phyloP scores from a whole-genome alignment of 106 monocot species.

The Xerophyta viscosa region DNA sequence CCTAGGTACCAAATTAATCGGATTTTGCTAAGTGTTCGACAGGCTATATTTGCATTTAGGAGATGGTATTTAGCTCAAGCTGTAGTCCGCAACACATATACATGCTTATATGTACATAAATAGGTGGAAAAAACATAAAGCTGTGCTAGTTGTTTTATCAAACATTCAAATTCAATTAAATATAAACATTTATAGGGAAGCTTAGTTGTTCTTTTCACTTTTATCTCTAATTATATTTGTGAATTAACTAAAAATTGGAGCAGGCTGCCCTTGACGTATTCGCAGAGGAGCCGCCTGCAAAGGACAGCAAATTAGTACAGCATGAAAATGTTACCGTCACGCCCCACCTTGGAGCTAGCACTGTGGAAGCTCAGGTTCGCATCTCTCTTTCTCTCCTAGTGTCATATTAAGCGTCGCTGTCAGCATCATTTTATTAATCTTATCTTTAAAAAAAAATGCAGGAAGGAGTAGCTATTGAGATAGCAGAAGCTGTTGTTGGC shows the following conservation, averaged over 20 bases:
- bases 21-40: no score
- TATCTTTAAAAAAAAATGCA: constrained; percentile 4
- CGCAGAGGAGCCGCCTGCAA: constrained; percentile 62
- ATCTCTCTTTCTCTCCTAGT: not conserved
- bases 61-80: no score
- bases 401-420: not conserved
- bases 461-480: constrained; percentile 94
- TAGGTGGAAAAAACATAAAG: no score
- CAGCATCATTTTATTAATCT: not conserved
- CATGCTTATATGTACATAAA: no score
- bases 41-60: no score
- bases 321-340: constrained; percentile 81
- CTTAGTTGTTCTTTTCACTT: not conserved
- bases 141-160: no score
- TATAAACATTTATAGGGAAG: not conserved
- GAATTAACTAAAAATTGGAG: not conserved
- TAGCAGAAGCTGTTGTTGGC: constrained; percentile 86
- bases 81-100: no score
- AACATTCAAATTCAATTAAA: no score
- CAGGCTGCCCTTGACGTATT: constrained; percentile 96
- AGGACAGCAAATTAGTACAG: constrained; percentile 63
- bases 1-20: no score
- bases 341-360: constrained; percentile 83
- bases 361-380: constrained; percentile 72
- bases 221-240: not conserved